Percentiles rank a stretch among this genome's conserved stretches.
Conservation (phyloP, 169 alveolate genomes). For the Sarcocystis neurona region DNA sequence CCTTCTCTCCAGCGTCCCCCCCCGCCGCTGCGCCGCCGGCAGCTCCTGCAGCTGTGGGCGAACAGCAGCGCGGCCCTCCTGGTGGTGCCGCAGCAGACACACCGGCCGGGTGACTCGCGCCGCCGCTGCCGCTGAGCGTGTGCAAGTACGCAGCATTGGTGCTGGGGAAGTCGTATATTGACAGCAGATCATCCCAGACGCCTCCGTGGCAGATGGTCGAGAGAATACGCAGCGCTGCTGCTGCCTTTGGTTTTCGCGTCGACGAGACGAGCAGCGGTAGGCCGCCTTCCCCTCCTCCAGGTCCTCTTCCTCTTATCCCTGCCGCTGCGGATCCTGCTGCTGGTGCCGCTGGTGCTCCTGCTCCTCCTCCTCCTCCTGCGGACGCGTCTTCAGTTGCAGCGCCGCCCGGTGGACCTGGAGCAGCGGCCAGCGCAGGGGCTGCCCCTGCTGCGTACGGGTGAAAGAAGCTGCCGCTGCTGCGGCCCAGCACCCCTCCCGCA, state of each 20-base stretch:
- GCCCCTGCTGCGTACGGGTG: neutral
- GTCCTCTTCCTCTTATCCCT: neutral
- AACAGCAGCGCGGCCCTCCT: neutral
- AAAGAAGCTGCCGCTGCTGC: constrained; percentile 6
- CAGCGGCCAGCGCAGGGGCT: neutral
- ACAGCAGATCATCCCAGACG: constrained; percentile 84
- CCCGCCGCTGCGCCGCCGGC: neutral
- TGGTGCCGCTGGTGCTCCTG: no score
- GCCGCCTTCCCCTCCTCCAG: neutral
- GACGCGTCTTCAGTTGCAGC: neutral
- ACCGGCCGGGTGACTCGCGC: constrained; percentile 20
- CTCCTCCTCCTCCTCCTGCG: neutral
- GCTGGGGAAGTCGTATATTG: constrained; percentile 77
- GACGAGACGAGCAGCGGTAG: constrained; percentile 51
- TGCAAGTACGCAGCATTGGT: constrained; percentile 64
- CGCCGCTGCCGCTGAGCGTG: constrained; percentile 26
- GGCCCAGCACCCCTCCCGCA: neutral
- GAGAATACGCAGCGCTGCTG: constrained; percentile 61
- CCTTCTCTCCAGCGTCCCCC: no score
- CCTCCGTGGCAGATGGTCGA: constrained; percentile 80
- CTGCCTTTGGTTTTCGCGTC: constrained; percentile 59
- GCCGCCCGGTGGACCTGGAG: neutral
- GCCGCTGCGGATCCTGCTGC: neutral
- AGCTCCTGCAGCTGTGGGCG: no score
- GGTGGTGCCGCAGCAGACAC: constrained; percentile 39